These are phyloP conservation scores for Penicillium sp. DNA, from an alignment of 2,329 filamentous ascomycete species.

Conservation along the genomic window DNA sequence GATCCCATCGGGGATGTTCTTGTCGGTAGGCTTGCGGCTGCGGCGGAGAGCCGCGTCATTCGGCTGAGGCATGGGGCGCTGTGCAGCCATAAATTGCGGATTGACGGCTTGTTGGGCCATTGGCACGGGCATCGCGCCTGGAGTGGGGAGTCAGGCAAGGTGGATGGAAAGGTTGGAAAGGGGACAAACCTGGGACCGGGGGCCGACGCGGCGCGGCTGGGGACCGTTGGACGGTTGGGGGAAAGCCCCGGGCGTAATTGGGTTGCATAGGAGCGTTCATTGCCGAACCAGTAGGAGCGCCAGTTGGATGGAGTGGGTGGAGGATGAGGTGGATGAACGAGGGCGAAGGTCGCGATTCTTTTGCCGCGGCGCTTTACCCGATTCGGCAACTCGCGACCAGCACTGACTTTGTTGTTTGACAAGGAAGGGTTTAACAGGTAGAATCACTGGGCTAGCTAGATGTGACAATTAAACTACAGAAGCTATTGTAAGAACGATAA, in stretches of 20 bases:
- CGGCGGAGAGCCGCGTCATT: slow-evolving; percentile 61
- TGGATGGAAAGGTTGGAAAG: slow-evolving; percentile 12
- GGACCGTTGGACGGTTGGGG: slow-evolving; percentile 37
- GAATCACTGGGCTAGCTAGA: too few relatives aligned
- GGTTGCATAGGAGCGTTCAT: slow-evolving; percentile 42
- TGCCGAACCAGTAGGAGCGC: slow-evolving; percentile 14
- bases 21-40: slow-evolving; percentile 87
- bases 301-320: slow-evolving; percentile 16
- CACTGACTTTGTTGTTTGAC: too few relatives aligned
- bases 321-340: slow-evolving; percentile 20
- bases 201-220: slow-evolving; percentile 41
- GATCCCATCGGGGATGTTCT: slow-evolving; percentile 84
- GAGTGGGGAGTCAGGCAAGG: slow-evolving; percentile 13
- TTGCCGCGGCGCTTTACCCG: slow-evolving; percentile 34
- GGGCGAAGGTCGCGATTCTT: slow-evolving; percentile 32
- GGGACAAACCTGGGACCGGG: slow-evolving; percentile 35
- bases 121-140: slow-evolving; percentile 33
- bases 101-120: slow-evolving; percentile 36
- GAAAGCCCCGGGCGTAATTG: slow-evolving; percentile 40
- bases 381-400: slow-evolving; percentile 25
- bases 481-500: slow-evolving; percentile 1
- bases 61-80: slow-evolving; percentile 35
- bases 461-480: too few relatives aligned
- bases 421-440: too few relatives aligned
- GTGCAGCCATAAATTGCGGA: slow-evolving; percentile 35